These are phyloP conservation scores for Trichoderma koningiopsis DNA, from an alignment of 2,329 filamentous ascomycete genomes.

Conservation along the genomic window DNA sequence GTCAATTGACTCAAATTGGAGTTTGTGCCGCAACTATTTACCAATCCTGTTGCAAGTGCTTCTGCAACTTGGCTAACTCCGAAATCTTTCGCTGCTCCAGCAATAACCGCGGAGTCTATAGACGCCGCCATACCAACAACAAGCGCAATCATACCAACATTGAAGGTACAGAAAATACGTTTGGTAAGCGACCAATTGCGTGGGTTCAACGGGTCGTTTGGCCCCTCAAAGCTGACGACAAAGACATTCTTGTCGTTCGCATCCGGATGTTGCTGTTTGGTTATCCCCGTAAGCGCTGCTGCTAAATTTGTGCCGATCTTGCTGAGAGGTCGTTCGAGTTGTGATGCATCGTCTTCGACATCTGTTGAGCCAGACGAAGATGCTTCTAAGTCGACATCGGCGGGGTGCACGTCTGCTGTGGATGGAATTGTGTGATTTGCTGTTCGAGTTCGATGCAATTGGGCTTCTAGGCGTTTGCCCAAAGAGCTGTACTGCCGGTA, in stretches of 20 bases:
- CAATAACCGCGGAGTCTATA: conserved; percentile 6
- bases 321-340: neutral
- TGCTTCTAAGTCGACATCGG: neutral
- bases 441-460: neutral
- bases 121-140: conserved; percentile 17
- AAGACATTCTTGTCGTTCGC: neutral
- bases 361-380: neutral
- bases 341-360: neutral
- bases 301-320: conserved; percentile 13
- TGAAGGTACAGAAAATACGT: neutral
- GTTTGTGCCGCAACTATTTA: neutral
- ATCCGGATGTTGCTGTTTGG: neutral
- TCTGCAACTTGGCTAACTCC: conserved; percentile 12
- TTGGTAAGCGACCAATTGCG: conserved; percentile 2
- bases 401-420: neutral
- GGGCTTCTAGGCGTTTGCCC: conserved; percentile 11
- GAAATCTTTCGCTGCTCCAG: neutral
- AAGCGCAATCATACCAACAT: conserved; percentile 11
- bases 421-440: neutral
- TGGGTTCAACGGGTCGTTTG: conserved; percentile 3
- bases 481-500: conserved; percentile 1
- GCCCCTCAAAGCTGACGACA: conserved; percentile 8
- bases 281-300: conserved; percentile 1
- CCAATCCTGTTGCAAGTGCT: conserved; percentile 11
- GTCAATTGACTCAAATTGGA: too few species aligned